A percentile compares a stretch with the other conserved stretches of the same genome.
Evolutionary conservation across 176 grass and related monocot species (phyloP).

Genomic region (Saccharum officinarum): DNA sequence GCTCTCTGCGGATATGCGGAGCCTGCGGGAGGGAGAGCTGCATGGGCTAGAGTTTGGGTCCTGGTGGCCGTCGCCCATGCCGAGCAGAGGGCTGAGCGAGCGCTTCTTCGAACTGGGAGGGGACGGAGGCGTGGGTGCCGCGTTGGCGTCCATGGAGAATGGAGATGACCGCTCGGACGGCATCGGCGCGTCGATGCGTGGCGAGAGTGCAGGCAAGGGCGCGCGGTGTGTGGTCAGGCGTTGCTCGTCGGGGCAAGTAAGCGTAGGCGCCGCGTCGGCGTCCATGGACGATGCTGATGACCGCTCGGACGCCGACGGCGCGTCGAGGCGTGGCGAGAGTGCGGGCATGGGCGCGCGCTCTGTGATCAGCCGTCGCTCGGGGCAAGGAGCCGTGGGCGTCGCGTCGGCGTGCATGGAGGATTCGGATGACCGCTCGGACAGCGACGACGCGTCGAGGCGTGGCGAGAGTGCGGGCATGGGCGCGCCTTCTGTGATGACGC

Average conservation of each 20-base stretch:
- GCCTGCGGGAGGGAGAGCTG: constrained; percentile 16
- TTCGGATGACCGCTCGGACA: too few species aligned
- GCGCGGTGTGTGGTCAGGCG: constrained; percentile 6
- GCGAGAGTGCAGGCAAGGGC: background rate
- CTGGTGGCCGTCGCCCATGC: constrained; percentile 4
- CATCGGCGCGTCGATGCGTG: background rate
- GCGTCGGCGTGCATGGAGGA: too few species aligned
- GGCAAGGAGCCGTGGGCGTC: too few species aligned
- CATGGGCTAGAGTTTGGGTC: constrained; percentile 9
- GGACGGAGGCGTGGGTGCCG: constrained; percentile 6
- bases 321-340: too few species aligned
- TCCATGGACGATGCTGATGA: constrained; percentile 29
- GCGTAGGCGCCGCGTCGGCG: background rate
- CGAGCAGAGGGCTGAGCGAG: background rate
- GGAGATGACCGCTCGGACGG: background rate
- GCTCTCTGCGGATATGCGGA: background rate
- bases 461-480: too few species aligned
- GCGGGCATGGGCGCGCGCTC: too few species aligned
- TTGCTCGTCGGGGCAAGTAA: background rate
- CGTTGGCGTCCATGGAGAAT: constrained; percentile 23
- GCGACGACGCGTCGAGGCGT: too few species aligned
- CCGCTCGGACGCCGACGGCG: background rate
- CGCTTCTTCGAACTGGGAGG: background rate
- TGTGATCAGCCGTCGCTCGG: too few species aligned
- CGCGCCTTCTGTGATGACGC: too few species aligned